Evolutionary conservation across 768 basidiomycete genomes (phyloP).

Genomic region (Pleurotus platypus): DNA sequence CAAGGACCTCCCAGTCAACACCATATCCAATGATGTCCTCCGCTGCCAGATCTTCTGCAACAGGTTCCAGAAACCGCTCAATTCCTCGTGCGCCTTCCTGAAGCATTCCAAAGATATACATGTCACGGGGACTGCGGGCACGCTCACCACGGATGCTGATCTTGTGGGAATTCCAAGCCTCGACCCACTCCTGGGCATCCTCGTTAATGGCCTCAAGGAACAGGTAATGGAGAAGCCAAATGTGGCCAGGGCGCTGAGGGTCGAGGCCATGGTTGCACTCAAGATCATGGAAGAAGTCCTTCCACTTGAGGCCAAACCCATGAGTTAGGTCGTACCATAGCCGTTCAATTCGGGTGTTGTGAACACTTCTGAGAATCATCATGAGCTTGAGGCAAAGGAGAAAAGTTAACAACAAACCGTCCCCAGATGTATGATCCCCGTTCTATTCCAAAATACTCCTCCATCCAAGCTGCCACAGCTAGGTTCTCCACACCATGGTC

Average conservation of each 20-base stretch:
- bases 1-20: conserved; percentile 13
- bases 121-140: conserved; percentile 11
- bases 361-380: conserved; percentile 10
- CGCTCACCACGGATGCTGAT: conserved; percentile 11
- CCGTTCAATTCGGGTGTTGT: conserved; percentile 17
- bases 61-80: background rate
- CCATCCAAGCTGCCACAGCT: conserved; percentile 19
- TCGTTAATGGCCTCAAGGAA: conserved; percentile 20
- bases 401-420: conserved; percentile 10
- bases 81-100: conserved; percentile 14
- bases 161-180: conserved; percentile 24
- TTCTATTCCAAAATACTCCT: conserved; percentile 11
- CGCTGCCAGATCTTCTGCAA: background rate
- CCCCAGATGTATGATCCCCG: conserved; percentile 26
- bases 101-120: conserved; percentile 17
- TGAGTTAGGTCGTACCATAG: conserved; percentile 28
- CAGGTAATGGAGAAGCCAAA: conserved; percentile 27
- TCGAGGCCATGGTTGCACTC: conserved; percentile 22
- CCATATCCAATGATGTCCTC: conserved; percentile 11
- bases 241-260: conserved; percentile 13
- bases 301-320: conserved; percentile 26
- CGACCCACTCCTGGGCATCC: conserved; percentile 22
- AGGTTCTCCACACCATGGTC: conserved; percentile 27
- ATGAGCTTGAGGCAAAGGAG: background rate
- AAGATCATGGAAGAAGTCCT: conserved; percentile 23